These are phyloP conservation scores for Pistacia integerrima DNA, from an alignment of 345 rosid species.

Conservation along the genomic window DNA sequence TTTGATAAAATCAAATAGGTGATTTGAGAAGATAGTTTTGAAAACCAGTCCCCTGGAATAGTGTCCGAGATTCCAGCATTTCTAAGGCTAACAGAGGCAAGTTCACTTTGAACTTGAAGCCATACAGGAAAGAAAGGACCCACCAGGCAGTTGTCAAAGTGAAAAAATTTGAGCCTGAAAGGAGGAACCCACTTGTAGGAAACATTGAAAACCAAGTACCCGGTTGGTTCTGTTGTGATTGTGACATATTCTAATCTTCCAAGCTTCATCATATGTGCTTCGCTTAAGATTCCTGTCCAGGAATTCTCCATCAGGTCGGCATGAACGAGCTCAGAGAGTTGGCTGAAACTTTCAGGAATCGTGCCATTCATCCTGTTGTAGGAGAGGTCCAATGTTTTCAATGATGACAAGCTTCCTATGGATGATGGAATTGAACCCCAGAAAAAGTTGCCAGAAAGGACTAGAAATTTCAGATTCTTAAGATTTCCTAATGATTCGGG, in stretches of 20 bases:
- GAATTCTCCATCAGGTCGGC: conserved; percentile 44
- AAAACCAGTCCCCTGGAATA: conserved; percentile 45
- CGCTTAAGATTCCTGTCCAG: conserved; percentile 49
- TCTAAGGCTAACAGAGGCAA: conserved; percentile 37
- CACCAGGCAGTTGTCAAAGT: conserved; percentile 50
- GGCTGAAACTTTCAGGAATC: conserved; percentile 49
- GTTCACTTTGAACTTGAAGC: conserved; percentile 59
- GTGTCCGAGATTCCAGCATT: conserved; percentile 50
- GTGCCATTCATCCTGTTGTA: conserved; percentile 51
- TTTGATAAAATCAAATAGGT: conserved; percentile 45
- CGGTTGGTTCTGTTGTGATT: conserved; percentile 43
- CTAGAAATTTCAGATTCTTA: conserved; percentile 33
- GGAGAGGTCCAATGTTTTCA: conserved; percentile 45
- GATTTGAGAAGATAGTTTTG: conserved; percentile 32
- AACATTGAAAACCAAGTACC: conserved; percentile 39
- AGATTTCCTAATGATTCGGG: conserved; percentile 52
- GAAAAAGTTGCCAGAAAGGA: conserved; percentile 44
- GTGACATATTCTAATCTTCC: conserved; percentile 32
- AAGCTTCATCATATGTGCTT: conserved; percentile 47
- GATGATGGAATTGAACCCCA: conserved; percentile 52
- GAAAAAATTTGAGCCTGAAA: conserved; percentile 44
- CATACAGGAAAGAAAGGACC: conserved; percentile 64
- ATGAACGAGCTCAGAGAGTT: conserved; percentile 35
- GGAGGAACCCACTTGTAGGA: conserved; percentile 59
- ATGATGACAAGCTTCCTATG: conserved; percentile 39